Evolutionary conservation across 192 early-diverging fungal genomes (phyloP), one percentile per base, ranked within the genome.

Genomic region (Oehlia diaphana): DNA sequence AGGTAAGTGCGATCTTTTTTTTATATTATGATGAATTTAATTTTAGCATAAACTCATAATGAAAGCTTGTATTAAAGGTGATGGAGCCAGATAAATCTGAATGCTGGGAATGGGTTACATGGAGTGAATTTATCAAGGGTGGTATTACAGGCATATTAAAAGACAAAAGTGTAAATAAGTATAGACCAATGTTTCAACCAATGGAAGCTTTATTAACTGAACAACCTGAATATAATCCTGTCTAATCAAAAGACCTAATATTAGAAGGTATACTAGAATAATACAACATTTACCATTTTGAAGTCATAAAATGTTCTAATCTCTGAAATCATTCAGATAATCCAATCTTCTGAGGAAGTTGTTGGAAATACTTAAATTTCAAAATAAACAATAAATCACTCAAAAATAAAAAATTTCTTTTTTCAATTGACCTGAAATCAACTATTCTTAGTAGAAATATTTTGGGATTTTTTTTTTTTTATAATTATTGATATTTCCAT

Each of bases 31-130:
- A 63, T 23, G 7, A 47, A 37, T 33, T n/a, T 13, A 75, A 19
- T 33, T 37, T 73, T 74, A 49, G 26, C 9, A 19, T 58, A 16
- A 53, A n/a, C 61, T 74, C 2, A 47, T 47, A 47, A 47, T 47
- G 1, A 47, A 0, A 47, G 2, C 10, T 21, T 49, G 10, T 23
- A 53, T 58, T 19, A 47, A 31, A 76, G 74, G 61, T 63, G 21
- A 81, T 86, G 75, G 87, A 88, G 58, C 87, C 87, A 58, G 47
- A 88, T 42, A 88, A 88, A 75, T 80, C 83, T 77, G 76, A 87
- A 26, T 76, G 65, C 21, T 88, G 86, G 87, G 42, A 77, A 61
- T 88, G 82, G 80, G 67, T 85, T 1, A 83, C 83, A 3, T 77
- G 73, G 58, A 68, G 80, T 16, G 78, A 84, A 42, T 76, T 76